phyloP scores from a whole-genome alignment of 129 eudicot species.

The Centella asiatica region DNA sequence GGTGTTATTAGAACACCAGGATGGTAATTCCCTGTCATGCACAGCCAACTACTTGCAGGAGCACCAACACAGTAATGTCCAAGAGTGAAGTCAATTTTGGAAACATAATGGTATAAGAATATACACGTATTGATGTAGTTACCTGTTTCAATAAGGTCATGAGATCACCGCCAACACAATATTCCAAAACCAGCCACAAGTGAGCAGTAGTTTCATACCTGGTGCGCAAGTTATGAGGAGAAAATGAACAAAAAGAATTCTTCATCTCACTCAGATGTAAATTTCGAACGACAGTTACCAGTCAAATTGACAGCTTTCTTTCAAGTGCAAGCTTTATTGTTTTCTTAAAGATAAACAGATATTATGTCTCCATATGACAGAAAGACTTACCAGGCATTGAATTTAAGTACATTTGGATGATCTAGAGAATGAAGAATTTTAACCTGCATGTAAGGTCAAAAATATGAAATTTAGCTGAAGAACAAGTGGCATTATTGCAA shows the following conservation, averaged over 20 bases:
- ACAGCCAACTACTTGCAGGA: neutral
- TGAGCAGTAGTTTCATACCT: conserved; percentile 99
- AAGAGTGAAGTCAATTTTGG: neutral
- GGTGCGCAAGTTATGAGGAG: conserved; percentile 9
- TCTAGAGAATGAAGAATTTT: conserved; percentile 78
- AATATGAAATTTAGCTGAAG: neutral
- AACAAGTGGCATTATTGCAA: neutral
- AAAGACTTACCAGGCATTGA: conserved; percentile 64
- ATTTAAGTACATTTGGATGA: conserved; percentile 79
- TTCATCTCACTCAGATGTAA: neutral
- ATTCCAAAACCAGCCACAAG: conserved; percentile 89
- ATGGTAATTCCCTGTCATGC: neutral
- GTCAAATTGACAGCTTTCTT: conserved; percentile 8
- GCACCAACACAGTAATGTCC: neutral
- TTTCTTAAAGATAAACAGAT: neutral
- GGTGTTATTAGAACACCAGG: neutral
- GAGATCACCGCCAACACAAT: conserved; percentile 98
- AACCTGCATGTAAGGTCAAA: conserved; percentile 42
- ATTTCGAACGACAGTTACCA: conserved; percentile 6
- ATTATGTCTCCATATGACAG: neutral
- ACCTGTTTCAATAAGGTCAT: conserved; percentile 89
- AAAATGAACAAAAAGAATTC: neutral
- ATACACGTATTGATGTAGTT: neutral
- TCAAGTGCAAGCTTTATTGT: neutral
- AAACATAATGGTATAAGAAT: too few relatives aligned